phyloP scores from a whole-genome alignment of 2,329 filamentous ascomycete genomes.

The Fusarium caatingaense region DNA sequence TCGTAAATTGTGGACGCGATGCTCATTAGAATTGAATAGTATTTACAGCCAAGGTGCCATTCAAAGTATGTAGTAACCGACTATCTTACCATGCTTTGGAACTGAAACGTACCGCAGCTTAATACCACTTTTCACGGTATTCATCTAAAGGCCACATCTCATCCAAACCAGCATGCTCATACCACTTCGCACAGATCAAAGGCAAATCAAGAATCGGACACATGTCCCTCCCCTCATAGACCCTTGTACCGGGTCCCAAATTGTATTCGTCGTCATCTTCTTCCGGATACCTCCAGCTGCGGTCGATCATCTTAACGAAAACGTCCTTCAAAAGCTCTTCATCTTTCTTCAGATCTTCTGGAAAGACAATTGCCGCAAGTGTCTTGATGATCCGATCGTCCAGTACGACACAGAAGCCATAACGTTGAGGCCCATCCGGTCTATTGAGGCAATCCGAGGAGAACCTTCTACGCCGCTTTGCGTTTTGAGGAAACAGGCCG shows the following conservation, averaged over 20 bases:
- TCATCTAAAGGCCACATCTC: neutral
- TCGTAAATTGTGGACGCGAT: neutral
- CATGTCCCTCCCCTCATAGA: neutral
- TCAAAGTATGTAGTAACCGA: neutral
- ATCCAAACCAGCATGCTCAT: neutral
- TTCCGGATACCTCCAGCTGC: neutral
- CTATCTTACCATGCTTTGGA: neutral
- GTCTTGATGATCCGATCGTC: neutral
- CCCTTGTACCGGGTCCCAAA: neutral
- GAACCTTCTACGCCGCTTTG: neutral
- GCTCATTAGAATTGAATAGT: too few species aligned
- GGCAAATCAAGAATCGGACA: neutral
- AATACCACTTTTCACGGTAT: neutral
- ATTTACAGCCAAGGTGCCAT: neutral
- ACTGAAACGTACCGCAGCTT: too few species aligned
- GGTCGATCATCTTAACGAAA: constrained; percentile 12
- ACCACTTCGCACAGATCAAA: neutral
- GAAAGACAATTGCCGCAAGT: constrained; percentile 1
- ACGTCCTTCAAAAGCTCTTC: neutral
- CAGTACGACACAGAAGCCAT: constrained; percentile 16
- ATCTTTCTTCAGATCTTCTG: neutral
- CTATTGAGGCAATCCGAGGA: constrained; percentile 4
- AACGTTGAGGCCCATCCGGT: constrained; percentile 2
- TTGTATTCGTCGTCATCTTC: neutral
- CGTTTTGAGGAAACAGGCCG: constrained; percentile 1